These are phyloP conservation scores for Fusarium equiseti DNA, from an alignment of 2,329 filamentous ascomycete species.

Conservation along the genomic window DNA sequence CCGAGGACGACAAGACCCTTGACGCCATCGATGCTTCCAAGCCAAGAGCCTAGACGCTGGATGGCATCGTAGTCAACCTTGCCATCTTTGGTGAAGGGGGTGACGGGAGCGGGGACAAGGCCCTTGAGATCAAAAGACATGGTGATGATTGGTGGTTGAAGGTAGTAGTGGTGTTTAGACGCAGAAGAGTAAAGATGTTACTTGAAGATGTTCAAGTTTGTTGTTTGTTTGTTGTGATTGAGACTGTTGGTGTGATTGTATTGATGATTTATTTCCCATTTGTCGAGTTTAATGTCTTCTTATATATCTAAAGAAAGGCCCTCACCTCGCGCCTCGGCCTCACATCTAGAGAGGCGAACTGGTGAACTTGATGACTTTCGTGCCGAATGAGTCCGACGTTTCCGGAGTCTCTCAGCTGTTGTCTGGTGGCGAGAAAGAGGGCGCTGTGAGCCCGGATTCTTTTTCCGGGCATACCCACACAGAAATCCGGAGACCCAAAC, in stretches of 20 bases:
- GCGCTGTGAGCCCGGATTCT: fast-evolving
- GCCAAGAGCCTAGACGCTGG: constrained; percentile 65
- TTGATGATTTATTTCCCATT: constrained; percentile 8
- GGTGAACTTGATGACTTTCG: neutral
- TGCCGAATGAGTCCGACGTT: constrained; percentile 17
- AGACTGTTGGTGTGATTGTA: neutral
- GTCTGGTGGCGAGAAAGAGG: fast-evolving
- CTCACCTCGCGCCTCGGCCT: constrained; percentile 20
- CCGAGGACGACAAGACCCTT: constrained; percentile 66
- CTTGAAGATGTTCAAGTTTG: neutral
- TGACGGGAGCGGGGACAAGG: constrained; percentile 64
- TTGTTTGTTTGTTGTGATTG: neutral
- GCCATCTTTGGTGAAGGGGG: constrained; percentile 62
- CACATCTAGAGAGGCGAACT: constrained; percentile 2
- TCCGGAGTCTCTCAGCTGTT: neutral
- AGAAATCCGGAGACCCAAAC: neutral
- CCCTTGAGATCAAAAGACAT: constrained; percentile 61
- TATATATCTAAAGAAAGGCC: constrained; percentile 7
- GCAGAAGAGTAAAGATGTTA: neutral
- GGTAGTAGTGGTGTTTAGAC: neutral
- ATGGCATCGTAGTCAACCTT: constrained; percentile 64
- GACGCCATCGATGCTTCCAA: constrained; percentile 63
- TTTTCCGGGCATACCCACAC: neutral
- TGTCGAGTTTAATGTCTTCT: constrained; percentile 10
- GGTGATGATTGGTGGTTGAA: constrained; percentile 9